Percentiles rank a stretch among this genome's conserved stretches.
Evolutionary conservation across 2,329 filamentous ascomycete genomes (phyloP).

Genomic region (Elsinoe ampelina): DNA sequence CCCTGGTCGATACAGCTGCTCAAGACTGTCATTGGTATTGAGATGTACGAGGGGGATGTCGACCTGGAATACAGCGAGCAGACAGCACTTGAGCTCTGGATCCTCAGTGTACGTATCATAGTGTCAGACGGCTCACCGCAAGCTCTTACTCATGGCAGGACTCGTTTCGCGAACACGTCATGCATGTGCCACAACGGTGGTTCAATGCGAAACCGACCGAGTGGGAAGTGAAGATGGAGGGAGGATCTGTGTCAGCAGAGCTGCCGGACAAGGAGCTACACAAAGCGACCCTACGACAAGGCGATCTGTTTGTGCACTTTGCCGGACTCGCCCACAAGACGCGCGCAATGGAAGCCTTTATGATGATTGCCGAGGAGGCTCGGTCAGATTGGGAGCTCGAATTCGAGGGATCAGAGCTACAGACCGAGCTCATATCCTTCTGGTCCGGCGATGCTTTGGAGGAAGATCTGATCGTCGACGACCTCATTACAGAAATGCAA

Average conservation of each 20-base stretch:
- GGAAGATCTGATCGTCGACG: neutral
- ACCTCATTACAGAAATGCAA: neutral
- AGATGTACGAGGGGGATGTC: slow-evolving; percentile 16
- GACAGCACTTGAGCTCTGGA: slow-evolving; percentile 15
- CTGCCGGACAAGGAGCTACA: slow-evolving; percentile 25
- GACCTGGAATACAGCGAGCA: slow-evolving; percentile 17
- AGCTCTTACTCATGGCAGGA: neutral
- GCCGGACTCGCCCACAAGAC: slow-evolving; percentile 29
- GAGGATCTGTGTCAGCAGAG: neutral
- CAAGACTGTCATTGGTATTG: slow-evolving; percentile 17
- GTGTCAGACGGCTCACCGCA: slow-evolving; percentile 16
- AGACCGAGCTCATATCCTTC: neutral
- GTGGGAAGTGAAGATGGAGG: slow-evolving; percentile 14
- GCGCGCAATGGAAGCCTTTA: slow-evolving; percentile 30
- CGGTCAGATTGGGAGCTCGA: slow-evolving; percentile 33
- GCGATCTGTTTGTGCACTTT: slow-evolving; percentile 36
- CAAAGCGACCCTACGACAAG: slow-evolving; percentile 29
- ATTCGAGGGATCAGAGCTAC: neutral
- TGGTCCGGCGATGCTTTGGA: neutral
- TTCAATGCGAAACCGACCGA: slow-evolving; percentile 36
- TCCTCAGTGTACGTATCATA: slow-evolving; percentile 15
- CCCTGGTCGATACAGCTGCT: slow-evolving; percentile 19
- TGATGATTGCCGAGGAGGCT: slow-evolving; percentile 29
- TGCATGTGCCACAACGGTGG: slow-evolving; percentile 30
- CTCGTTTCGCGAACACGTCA: slow-evolving; percentile 1